These are phyloP conservation scores for Pseudocercospora pini-densiflorae DNA, from an alignment of 2,329 filamentous ascomycete species.

Conservation along the genomic window DNA sequence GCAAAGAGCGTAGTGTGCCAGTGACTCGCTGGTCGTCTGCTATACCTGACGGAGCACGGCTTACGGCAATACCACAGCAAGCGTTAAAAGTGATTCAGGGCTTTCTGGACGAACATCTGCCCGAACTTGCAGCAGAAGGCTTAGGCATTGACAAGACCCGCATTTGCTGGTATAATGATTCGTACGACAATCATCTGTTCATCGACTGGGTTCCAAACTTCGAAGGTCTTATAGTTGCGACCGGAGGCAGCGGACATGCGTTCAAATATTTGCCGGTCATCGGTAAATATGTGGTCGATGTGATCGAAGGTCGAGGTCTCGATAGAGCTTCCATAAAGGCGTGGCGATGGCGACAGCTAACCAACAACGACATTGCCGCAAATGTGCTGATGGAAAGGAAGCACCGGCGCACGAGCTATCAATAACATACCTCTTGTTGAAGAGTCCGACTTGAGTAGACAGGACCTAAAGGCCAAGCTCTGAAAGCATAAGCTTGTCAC, in stretches of 20 bases:
- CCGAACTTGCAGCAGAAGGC: neutral
- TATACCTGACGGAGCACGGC: neutral
- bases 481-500: neutral
- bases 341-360: neutral
- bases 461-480: neutral
- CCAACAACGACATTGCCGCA: neutral
- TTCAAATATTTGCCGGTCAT: too few species aligned
- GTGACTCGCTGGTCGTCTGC: constrained; percentile 7
- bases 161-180: neutral
- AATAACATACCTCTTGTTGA: neutral
- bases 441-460: neutral
- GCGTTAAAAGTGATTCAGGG: neutral
- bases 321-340: neutral
- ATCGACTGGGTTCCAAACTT: too few species aligned
- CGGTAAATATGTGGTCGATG: neutral
- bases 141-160: neutral
- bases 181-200: neutral
- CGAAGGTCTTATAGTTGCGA: too few species aligned
- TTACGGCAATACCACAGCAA: neutral
- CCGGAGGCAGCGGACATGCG: too few species aligned
- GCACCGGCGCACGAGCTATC: neutral
- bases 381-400: constrained; percentile 2
- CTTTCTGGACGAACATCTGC: neutral
- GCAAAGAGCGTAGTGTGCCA: constrained; percentile 7
- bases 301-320: neutral